Conservation (phyloP, 2,329 filamentous ascomycete genomes). For the Fusarium ambrosium region DNA sequence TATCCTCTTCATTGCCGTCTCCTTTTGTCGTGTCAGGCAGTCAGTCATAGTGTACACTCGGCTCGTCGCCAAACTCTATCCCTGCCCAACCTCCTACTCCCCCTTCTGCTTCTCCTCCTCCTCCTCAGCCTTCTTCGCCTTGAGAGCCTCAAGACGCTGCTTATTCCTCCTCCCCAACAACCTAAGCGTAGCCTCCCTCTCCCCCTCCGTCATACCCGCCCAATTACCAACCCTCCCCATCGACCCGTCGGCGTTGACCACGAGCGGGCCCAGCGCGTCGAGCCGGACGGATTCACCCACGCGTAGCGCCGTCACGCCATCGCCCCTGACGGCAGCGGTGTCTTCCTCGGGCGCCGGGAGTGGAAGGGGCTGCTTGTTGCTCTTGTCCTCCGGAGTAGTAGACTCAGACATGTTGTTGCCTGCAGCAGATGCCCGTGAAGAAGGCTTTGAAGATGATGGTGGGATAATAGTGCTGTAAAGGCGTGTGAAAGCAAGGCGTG, state of each 20-base stretch:
- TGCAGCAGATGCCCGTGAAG: slow-evolving; percentile 24
- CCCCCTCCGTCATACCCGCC: slow-evolving; percentile 77
- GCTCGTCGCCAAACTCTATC: background rate
- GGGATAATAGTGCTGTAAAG: slow-evolving; percentile 15
- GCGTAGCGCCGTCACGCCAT: slow-evolving; percentile 43
- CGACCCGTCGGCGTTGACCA: slow-evolving; percentile 80
- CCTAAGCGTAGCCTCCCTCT: slow-evolving; percentile 75
- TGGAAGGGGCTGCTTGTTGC: slow-evolving; percentile 17
- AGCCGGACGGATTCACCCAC: slow-evolving; percentile 64
- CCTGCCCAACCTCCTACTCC: background rate
- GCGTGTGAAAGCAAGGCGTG: slow-evolving; percentile 23
- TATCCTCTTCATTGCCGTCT: background rate
- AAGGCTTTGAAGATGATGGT: slow-evolving; percentile 16
- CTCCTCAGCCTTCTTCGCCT: slow-evolving; percentile 32
- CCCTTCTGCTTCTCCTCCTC: slow-evolving; percentile 20
- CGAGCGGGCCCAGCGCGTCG: slow-evolving; percentile 78
- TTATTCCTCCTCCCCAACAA: slow-evolving; percentile 78
- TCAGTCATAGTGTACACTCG: background rate
- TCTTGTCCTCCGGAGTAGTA: slow-evolving; percentile 8
- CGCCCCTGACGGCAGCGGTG: slow-evolving; percentile 28
- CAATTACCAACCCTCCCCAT: slow-evolving; percentile 80
- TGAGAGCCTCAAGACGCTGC: slow-evolving; percentile 68
- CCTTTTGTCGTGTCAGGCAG: background rate
- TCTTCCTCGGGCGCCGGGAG: slow-evolving; percentile 45
- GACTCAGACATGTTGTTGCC: slow-evolving; percentile 4